phyloP scores from a whole-genome alignment of 208 protist species.

The Trichomonas vaginalis region DNA sequence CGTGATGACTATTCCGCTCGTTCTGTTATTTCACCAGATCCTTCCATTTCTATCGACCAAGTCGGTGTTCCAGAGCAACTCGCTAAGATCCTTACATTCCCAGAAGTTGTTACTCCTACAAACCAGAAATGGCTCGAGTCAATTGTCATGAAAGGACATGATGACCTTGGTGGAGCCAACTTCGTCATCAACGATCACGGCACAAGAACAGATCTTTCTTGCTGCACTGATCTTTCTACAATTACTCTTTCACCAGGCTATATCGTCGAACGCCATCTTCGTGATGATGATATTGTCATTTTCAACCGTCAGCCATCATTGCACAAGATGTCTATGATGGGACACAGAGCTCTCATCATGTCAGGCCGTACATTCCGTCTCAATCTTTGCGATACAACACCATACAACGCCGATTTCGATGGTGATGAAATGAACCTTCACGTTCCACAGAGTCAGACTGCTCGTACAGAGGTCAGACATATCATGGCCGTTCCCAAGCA shows the following conservation, averaged over 20 bases:
- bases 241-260: conserved; percentile 59
- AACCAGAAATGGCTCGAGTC: conserved; percentile 72
- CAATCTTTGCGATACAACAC: conserved; percentile 91
- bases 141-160: conserved; percentile 70
- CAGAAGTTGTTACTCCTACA: conserved; percentile 86
- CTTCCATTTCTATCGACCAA: conserved; percentile 74
- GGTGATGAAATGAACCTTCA: conserved; percentile 99
- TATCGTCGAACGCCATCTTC: conserved; percentile 85
- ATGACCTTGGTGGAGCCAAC: conserved; percentile 75
- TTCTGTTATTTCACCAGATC: conserved; percentile 96
- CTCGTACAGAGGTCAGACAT: conserved; percentile 63
- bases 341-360: conserved; percentile 70
- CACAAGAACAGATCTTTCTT: conserved; percentile 62
- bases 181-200: conserved; percentile 56
- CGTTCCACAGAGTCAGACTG: conserved; percentile 85
- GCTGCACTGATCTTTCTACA: conserved; percentile 54
- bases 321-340: conserved; percentile 99
- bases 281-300: conserved; percentile 90
- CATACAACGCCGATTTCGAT: conserved; percentile 99
- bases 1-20: conserved; percentile 96
- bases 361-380: conserved; percentile 96
- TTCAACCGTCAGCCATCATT: conserved; percentile 99
- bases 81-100: conserved; percentile 90
- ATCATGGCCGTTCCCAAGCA: conserved; percentile 96
- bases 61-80: conserved; percentile 95